Evolutionary conservation across 139 green algal genomes (phyloP), one percentile per base, ranked within the genome.

Genomic region (Gonium pectorale): DNA sequence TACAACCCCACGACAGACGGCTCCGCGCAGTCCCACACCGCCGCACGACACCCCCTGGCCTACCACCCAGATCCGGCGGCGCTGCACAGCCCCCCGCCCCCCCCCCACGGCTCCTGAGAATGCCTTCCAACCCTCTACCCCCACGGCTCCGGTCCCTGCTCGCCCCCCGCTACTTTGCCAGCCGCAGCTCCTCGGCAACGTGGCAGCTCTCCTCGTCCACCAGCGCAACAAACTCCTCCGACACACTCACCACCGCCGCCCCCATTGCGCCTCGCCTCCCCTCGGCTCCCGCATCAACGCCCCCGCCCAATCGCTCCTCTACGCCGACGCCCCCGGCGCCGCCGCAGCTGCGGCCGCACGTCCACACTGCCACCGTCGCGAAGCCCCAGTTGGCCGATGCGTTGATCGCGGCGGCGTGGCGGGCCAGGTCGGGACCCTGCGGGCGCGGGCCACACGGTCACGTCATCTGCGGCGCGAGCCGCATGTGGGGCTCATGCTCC

Each of bases 331-430:
- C 31, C 71, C 52, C 33, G 1, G 5, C 13, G 21, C 31, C 33
- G 27, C 66, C 17, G 44, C 77, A 83, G 41, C 73, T 83, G 77
- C 62, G 62, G 33, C 38, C 49, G 87, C 93, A 96, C 1, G 77
- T 90, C 41, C 85, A 92, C 3, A 95, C 90, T 6, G 86, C 92
- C 2, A 95, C 52, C 2, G 93, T 94, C 31, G 88, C 81, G 87
- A 91, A 93, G 33, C 95, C 89, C 92, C 93, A 96, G 59, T 89
- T 90, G 24, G 83, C 79, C 0, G 90, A 85, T 0, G 87, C 90
- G 70, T 73, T 89, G 62, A 89, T 66, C 17, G 80, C 81, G 6
- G 9, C 6, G 0, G 67, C 5, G 44, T 67, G 35, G 8, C 3
- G 40, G 21, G 21, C 43, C 83, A 89, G 38, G 7, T 70, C 59